Evolutionary conservation across 805 yeast genomes (phyloP), one percentile per base, ranked within the genome.

Genomic region (Candida xyloterini): DNA sequence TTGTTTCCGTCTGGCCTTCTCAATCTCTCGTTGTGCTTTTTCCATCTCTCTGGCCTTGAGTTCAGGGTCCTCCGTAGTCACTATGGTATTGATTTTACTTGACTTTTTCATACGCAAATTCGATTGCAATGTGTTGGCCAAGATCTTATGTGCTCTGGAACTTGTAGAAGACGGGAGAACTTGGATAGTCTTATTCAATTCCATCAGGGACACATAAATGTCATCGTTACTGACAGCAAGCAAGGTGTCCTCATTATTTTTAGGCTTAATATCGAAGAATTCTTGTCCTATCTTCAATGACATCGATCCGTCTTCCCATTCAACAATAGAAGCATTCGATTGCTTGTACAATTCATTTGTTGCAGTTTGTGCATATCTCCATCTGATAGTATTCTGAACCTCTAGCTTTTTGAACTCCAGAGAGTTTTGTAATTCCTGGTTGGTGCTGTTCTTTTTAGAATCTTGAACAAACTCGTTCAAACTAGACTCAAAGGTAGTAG

Each of bases 291-390:
- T 66, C 56, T 87, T 90, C 51, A 93, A 67, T 2, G 97, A 89
- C 47, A 79, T 65, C 4, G 87, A 71, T 1, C 99, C 99, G 63
- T 93, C 98, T 40, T 84, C 83, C 99, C 99, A 93, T 60, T 87
- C 84, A 25, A 93, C 75, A 41, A 91, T 79, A 56, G 90, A 87
- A 5, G 96, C 81, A 57, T 93, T 93, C 8, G 95, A 83, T 59
- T 89, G 95, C 52, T 85, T 85, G 55, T 77, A 76, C 48, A 90
- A 78, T 46, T 83, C 88, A 30, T 79, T 81, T 38, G 73, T 67
- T n/a, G 75, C 76, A 44, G 79, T 81, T 43, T 83, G 77, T 11
- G 88, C 83, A 61, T 90, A 91, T 63, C 95, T 78, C 99, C 99
- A 93, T 57, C 99, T 77, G 24, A 93, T 71, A 0, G 96, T 88